Evolutionary conservation across 1,139 yeast genomes (phyloP).

Genomic region (Yueomyces sp.): DNA sequence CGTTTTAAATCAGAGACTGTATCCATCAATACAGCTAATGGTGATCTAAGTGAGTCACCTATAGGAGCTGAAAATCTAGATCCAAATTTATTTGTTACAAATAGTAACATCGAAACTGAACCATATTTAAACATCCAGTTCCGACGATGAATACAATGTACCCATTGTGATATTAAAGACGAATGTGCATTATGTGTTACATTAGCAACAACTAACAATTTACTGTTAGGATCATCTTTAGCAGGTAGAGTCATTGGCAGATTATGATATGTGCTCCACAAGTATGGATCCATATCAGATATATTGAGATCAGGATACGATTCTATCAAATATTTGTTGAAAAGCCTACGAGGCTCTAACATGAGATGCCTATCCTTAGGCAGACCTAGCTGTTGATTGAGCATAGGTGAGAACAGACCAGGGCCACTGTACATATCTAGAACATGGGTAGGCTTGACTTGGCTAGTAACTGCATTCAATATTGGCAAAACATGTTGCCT

Average conservation of each 20-base stretch:
- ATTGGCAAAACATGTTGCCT: too few relatives aligned
- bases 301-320: conserved; percentile 14
- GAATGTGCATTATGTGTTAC: conserved; percentile 48
- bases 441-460: not conserved
- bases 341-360: conserved; percentile 36
- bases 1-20: conserved; percentile 42
- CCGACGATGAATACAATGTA: conserved; percentile 51
- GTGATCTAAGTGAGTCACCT: conserved; percentile 35
- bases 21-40: conserved; percentile 50
- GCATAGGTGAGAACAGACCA: not conserved
- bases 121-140: conserved; percentile 75
- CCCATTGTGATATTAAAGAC: conserved; percentile 63
- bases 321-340: conserved; percentile 23
- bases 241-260: conserved; percentile 35
- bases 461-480: too few relatives aligned
- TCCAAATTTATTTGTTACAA: conserved; percentile 50
- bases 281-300: conserved; percentile 35
- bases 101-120: conserved; percentile 53
- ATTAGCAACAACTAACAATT: conserved; percentile 54
- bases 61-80: conserved; percentile 45
- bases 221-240: conserved; percentile 39
- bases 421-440: not conserved
- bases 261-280: conserved; percentile 47
- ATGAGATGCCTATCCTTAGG: conserved; percentile 46
- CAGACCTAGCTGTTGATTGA: not conserved